Base-by-base conservation (phyloP, 768 basidiomycete species). In the Chalciporus chontae region DNA sequence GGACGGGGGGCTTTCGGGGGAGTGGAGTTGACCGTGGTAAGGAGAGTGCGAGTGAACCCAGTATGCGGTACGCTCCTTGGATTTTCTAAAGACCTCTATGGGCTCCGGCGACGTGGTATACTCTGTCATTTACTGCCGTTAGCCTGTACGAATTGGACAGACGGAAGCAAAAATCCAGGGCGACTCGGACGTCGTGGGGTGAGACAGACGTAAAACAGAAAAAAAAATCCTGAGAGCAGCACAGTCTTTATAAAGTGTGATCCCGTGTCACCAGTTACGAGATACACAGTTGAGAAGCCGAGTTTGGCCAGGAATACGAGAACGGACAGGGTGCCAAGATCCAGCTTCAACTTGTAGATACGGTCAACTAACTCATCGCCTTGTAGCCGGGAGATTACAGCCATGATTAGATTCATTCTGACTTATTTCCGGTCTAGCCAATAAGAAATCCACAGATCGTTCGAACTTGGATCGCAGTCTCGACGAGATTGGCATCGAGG, bases 21-120 rank as follows among this genome's bases (percentile, higher is more conserved):
- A 85, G 55, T 73, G 73, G 50, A 79, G 73, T 24, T 71, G 71
- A 47, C 45, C 56, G 61, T 56, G 21, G 47, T 51, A 17, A 18
- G 72, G 70, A 32, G 60, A 63, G 68, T 65, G 76, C 55, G 64
- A 74, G 63, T 69, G 68, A 14, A 90, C 78, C 87, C 87, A 90
- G 62, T 76, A 61, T 23, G 77, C 75, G 5, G 84, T 87, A 43
- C 87, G 77, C 23, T 84, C 77, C 42, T 76, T 78, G 53, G 85
- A 71, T 47, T 71, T 72, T 70, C 80, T 74, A 62, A 75, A 84
- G 61, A 81, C 77, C 43, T 76, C 74, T 40, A 79, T 68, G 41
- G 81, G 78, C 54, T 82, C 78, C 1, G 83, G 77, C 38, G 80
- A 80, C 40, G 75, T 71, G 0, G 77, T 75, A 65, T 82, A 83